Percentiles rank a stretch among this genome's conserved stretches.
phyloP scores from a whole-genome alignment of 2,329 filamentous ascomycete species.

The Zasmidium cellare region DNA sequence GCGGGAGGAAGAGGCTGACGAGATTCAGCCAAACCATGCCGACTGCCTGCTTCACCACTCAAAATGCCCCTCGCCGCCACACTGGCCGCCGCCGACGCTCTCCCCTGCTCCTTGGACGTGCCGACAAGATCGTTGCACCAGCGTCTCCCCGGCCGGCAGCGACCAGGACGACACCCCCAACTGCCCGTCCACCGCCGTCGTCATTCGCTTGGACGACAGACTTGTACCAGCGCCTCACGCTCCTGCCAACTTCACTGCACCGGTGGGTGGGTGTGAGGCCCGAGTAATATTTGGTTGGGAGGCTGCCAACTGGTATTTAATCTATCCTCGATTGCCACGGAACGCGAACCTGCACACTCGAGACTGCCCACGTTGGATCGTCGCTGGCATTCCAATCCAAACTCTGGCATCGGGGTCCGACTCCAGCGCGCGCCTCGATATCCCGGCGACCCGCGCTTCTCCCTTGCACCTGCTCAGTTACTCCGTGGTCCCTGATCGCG shows the following conservation, averaged over 20 bases:
- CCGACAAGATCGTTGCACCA: background rate
- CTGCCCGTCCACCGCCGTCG: background rate
- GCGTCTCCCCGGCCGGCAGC: background rate
- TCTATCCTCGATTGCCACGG: constrained; percentile 1
- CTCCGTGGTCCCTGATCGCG: constrained; percentile 13
- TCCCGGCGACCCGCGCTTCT: constrained; percentile 4
- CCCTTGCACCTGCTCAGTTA: constrained; percentile 10
- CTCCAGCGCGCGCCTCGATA: background rate
- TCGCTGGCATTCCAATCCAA: background rate
- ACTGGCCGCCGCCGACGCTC: background rate
- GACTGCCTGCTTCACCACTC: background rate
- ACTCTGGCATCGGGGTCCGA: background rate
- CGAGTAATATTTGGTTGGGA: background rate
- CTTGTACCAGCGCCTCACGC: background rate
- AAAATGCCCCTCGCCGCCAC: background rate
- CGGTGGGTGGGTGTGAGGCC: background rate
- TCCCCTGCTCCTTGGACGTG: background rate
- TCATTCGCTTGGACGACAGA: background rate
- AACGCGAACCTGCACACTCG: background rate
- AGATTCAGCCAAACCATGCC: background rate
- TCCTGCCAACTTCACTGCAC: background rate
- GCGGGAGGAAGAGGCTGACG: constrained; percentile 4
- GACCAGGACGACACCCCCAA: background rate
- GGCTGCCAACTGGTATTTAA: background rate
- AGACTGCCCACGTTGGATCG: constrained; percentile 3